Evolutionary conservation across 352 stramenopile genomes (phyloP).

Genomic region (Thalassiosira livingstoniorum): DNA sequence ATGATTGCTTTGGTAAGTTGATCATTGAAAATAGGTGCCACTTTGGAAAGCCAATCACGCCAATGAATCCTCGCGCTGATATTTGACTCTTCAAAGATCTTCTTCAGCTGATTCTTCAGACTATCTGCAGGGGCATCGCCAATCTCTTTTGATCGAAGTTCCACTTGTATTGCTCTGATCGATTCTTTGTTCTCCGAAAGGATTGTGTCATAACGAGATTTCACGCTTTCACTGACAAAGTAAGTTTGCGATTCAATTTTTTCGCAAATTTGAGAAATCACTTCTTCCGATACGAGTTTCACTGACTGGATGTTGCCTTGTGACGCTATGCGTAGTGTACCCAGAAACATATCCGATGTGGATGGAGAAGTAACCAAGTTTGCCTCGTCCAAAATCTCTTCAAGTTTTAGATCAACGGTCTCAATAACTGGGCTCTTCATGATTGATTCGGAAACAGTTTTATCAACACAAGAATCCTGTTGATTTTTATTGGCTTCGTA

Average conservation of each 20-base stretch:
- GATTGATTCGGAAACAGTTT: neutral
- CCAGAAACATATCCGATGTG: constrained; percentile 34
- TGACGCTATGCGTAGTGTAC: constrained; percentile 32
- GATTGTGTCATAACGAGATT: constrained; percentile 32
- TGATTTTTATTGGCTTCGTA: constrained; percentile 7
- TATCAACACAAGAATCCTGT: neutral
- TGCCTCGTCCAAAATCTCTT: constrained; percentile 43
- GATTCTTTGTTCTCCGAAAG: constrained; percentile 49
- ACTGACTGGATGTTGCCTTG: constrained; percentile 14
- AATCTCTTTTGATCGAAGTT: constrained; percentile 37
- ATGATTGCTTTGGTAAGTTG: constrained; percentile 46
- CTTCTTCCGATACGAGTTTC: constrained; percentile 46
- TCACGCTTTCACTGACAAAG: constrained; percentile 13
- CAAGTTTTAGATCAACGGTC: constrained; percentile 41
- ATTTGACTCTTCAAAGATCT: constrained; percentile 36
- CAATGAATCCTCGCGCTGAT: constrained; percentile 40
- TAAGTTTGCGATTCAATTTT: constrained; percentile 65
- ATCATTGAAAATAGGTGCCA: constrained; percentile 58
- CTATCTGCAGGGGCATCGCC: neutral
- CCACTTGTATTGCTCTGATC: constrained; percentile 49
- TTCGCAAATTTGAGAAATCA: constrained; percentile 62
- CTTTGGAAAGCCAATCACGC: constrained; percentile 59
- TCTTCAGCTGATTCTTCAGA: constrained; percentile 20
- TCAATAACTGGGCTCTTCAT: constrained; percentile 29
- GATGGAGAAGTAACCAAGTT: constrained; percentile 18